phyloP scores from a whole-genome alignment of 768 basidiomycete genomes.

The Phanerochaete carnosa region DNA sequence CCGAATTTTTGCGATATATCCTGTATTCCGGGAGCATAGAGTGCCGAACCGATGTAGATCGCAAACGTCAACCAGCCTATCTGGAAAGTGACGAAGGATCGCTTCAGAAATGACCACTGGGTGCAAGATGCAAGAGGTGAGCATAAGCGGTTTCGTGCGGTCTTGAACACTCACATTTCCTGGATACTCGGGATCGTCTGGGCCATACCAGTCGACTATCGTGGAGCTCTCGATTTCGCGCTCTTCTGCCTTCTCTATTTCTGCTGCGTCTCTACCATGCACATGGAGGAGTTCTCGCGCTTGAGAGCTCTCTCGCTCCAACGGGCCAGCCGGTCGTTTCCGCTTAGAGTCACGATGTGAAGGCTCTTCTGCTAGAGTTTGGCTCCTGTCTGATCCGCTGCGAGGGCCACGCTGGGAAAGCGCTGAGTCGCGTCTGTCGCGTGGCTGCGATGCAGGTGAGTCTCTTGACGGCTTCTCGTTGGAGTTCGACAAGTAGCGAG shows the following conservation, averaged over 20 bases:
- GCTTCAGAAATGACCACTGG: conserved; percentile 28
- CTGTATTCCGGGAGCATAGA: conserved; percentile 28
- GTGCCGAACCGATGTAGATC: conserved; percentile 33
- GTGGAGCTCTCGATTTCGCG: background rate
- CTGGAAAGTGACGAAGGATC: conserved; percentile 27
- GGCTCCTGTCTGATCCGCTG: background rate
- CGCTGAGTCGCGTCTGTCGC: background rate
- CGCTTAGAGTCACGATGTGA: background rate
- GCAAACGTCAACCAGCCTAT: conserved; percentile 30
- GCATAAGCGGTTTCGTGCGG: background rate
- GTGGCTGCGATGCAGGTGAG: background rate
- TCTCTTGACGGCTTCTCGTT: background rate
- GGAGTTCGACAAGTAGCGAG: background rate
- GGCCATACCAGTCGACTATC: conserved; percentile 27
- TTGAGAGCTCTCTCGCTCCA: background rate
- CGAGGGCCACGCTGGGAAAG: background rate
- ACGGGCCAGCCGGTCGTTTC: background rate
- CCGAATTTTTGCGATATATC: conserved; percentile 26
- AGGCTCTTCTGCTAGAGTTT: background rate
- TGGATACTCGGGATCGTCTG: conserved; percentile 28
- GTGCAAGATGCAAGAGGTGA: background rate
- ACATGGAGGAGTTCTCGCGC: background rate
- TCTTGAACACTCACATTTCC: conserved; percentile 10
- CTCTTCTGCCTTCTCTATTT: background rate
- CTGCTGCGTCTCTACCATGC: background rate